A percentile compares a stretch with the other conserved stretches of the same genome.
These are phyloP conservation scores for Alternaria consortialis DNA, from an alignment of 2,329 filamentous ascomycete species.

Conservation along the genomic window DNA sequence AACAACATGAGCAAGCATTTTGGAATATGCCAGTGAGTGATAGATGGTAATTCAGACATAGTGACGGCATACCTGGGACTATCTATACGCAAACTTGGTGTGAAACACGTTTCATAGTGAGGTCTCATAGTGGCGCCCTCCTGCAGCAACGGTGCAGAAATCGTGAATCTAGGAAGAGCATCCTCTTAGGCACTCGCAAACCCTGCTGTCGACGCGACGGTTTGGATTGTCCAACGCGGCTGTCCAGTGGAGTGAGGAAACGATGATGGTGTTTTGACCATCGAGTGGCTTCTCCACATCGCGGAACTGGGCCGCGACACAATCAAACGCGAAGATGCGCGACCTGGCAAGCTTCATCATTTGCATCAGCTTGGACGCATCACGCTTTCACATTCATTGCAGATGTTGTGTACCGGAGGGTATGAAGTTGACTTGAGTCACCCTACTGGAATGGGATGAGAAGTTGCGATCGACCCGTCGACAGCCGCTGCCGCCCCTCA, in stretches of 20 bases:
- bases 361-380: background rate
- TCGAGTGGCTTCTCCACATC: background rate
- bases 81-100: background rate
- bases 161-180: background rate
- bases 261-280: background rate
- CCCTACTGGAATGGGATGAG: background rate
- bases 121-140: conserved; percentile 17
- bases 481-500: conserved; percentile 2
- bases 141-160: background rate
- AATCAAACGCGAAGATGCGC: background rate
- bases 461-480: background rate
- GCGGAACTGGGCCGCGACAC: conserved; percentile 6
- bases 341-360: background rate
- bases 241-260: background rate
- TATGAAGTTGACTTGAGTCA: background rate
- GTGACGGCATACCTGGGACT: background rate
- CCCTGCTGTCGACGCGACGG: background rate
- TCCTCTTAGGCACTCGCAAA: background rate
- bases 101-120: conserved; percentile 30
- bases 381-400: background rate
- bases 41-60: background rate
- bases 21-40: background rate
- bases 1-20: background rate
- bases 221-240: background rate
- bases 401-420: background rate